These are phyloP conservation scores for Pichia norvegensis DNA, from an alignment of 1,139 yeast species.

Conservation along the genomic window DNA sequence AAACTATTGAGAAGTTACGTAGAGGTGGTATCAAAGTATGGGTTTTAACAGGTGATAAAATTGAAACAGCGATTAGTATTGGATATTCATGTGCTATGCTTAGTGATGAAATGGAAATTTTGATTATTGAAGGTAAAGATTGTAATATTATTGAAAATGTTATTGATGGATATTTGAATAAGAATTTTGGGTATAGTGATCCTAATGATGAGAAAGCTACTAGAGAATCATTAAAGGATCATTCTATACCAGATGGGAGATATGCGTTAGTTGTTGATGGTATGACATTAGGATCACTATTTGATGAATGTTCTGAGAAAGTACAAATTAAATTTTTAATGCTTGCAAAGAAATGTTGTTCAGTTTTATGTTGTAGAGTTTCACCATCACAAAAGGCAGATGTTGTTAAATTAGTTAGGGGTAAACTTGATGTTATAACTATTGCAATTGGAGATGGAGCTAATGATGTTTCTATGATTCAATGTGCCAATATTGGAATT, in stretches of 20 bases:
- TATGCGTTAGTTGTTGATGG: slow-evolving; percentile 51
- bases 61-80: slow-evolving; percentile 95
- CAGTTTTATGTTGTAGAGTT: slow-evolving; percentile 58
- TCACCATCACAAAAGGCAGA: slow-evolving; percentile 59
- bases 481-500: slow-evolving; percentile 57
- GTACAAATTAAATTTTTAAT: slow-evolving; percentile 40
- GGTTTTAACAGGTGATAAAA: slow-evolving; percentile 97
- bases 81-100: slow-evolving; percentile 95
- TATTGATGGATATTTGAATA: slow-evolving; percentile 35
- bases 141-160: slow-evolving; percentile 26
- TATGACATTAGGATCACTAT: slow-evolving; percentile 41
- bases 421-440: slow-evolving; percentile 46
- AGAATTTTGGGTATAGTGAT: slow-evolving; percentile 34
- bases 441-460: slow-evolving; percentile 65
- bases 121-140: slow-evolving; percentile 44
- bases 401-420: slow-evolving; percentile 47
- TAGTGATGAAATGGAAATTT: slow-evolving; percentile 76
- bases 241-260: slow-evolving; percentile 42
- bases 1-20: slow-evolving; percentile 75
- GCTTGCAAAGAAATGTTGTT: slow-evolving; percentile 51
- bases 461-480: slow-evolving; percentile 64
- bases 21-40: slow-evolving; percentile 92
- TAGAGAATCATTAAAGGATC: slow-evolving; percentile 40
- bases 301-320: slow-evolving; percentile 25
- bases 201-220: slow-evolving; percentile 30